Base-by-base conservation (phyloP, 2,329 filamentous ascomycete genomes). In the Chaetomium sp. region DNA sequence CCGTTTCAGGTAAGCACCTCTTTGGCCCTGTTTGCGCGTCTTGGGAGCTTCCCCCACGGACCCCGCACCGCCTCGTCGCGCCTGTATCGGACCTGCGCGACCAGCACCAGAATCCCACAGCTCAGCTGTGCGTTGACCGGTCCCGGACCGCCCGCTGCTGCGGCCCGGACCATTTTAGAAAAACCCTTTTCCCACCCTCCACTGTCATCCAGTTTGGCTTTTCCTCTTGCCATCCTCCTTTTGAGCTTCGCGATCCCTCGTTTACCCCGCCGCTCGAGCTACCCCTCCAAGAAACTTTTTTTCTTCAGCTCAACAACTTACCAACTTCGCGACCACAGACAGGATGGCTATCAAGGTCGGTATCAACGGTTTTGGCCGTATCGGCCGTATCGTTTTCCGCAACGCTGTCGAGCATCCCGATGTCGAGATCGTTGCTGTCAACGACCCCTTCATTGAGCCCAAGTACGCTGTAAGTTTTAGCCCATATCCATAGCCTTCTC, bases 341-440 rank as follows among this genome's bases (percentile, higher is more conserved):
- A 79, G 69, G 62, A 81, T 81, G 76, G 70, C 72, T 72, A 74
- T 80, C 74, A 84, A 95, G 85, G 89, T 95, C 74, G 91, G 91
- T 76, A 96, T 96, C 87, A 97, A 96, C 88, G 92, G 94, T 77
- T 99, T 99, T 83, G 94, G 94, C 81, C 91, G 94, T 79, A 99
- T 99, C 79, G 94, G 94, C 72, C 89, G 94, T 76, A 96, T 99
- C 76, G 87, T 97, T 82, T 94, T 97, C 88, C 90, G 92, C 81
- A 97, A 96, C 81, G 89, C 92, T 70, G 74, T 95, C 73, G 87
- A 95, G 85, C 88, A 92, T 79, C 77, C 82, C 69, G 88, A 95
- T 59, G 88, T 97, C 72, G 83, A 96, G 70, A 82, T 99, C 70
- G 90, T 96, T 70, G 92, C 94, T 69, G 90, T 96, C 79, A 97